A percentile compares a stretch with the other conserved stretches of the same genome.
These are phyloP conservation scores for Aspergillus unguis DNA, from an alignment of 2,329 filamentous ascomycete genomes.

Conservation along the genomic window DNA sequence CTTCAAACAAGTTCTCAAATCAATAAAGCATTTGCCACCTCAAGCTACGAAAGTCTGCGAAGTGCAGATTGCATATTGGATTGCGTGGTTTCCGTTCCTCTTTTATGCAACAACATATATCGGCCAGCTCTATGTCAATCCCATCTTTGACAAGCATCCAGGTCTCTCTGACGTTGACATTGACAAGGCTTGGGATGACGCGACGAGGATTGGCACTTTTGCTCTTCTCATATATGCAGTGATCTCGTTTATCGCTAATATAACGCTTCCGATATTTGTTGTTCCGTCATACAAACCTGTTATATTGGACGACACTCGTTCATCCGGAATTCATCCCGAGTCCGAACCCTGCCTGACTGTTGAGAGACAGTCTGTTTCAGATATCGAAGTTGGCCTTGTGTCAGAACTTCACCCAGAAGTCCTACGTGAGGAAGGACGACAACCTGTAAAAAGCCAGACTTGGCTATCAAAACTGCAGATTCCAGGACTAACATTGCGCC, in stretches of 20 bases:
- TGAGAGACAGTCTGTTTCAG: constrained; percentile 32
- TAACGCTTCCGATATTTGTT: constrained; percentile 81
- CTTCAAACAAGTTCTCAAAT: constrained; percentile 72
- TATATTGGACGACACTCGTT: constrained; percentile 8
- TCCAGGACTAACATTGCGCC: constrained; percentile 78
- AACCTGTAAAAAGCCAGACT: constrained; percentile 21
- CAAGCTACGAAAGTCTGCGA: constrained; percentile 79
- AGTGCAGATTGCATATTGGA: constrained; percentile 83
- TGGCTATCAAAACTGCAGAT: constrained; percentile 66
- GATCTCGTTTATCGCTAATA: constrained; percentile 75
- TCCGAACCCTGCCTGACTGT: constrained; percentile 17
- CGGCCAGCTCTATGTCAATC: constrained; percentile 86
- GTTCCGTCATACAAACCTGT: constrained; percentile 65
- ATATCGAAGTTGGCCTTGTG: constrained; percentile 28
- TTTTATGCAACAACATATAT: constrained; percentile 96
- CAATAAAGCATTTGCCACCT: constrained; percentile 72
- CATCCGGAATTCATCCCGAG: constrained; percentile 13
- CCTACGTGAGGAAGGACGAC: constrained; percentile 8
- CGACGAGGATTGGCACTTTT: constrained; percentile 82
- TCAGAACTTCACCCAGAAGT: constrained; percentile 30
- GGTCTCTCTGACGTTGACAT: constrained; percentile 73
- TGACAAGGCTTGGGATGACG: constrained; percentile 75
- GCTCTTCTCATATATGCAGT: constrained; percentile 85
- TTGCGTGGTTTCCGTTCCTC: constrained; percentile 92
- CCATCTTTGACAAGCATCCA: constrained; percentile 72